A percentile compares a stretch with the other conserved stretches of the same genome.
Evolutionary conservation across 192 early-diverging fungal genomes (phyloP).

Genomic region (Gamsiella multidivaricata): DNA sequence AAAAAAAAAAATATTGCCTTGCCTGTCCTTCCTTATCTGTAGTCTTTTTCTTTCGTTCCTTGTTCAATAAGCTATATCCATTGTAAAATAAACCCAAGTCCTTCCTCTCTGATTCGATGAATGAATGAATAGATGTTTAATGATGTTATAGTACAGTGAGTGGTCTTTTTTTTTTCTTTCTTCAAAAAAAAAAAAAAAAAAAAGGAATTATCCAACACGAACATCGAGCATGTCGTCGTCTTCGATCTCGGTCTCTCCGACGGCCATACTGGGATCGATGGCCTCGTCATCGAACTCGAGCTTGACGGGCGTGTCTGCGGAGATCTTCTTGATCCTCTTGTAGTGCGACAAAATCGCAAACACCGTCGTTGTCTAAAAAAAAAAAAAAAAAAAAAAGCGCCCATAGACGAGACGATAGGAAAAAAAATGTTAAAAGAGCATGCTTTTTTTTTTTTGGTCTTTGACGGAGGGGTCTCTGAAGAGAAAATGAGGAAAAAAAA

Average conservation of each 20-base stretch:
- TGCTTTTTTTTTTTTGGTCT: no score
- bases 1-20: slow-evolving; percentile 8
- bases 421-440: slow-evolving; percentile 20
- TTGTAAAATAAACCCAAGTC: no score
- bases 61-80: no score
- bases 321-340: slow-evolving; percentile 47
- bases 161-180: background rate
- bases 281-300: slow-evolving; percentile 69
- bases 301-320: slow-evolving; percentile 6
- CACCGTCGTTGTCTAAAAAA: slow-evolving; percentile 48
- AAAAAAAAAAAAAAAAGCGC: background rate
- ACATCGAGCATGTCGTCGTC: slow-evolving; percentile 70
- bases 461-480: no score
- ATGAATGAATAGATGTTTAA: no score
- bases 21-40: no score
- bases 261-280: slow-evolving; percentile 53
- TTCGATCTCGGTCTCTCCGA: slow-evolving; percentile 67
- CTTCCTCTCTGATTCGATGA: no score
- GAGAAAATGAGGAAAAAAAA: no score
- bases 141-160: no score
- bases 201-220: slow-evolving; percentile 32
- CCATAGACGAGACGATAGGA: background rate
- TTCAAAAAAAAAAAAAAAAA: no score
- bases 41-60: no score
- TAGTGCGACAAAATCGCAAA: slow-evolving; percentile 62